phyloP scores from a whole-genome alignment of 257 asterid genomes.

The Nicotiana noctiflora region DNA sequence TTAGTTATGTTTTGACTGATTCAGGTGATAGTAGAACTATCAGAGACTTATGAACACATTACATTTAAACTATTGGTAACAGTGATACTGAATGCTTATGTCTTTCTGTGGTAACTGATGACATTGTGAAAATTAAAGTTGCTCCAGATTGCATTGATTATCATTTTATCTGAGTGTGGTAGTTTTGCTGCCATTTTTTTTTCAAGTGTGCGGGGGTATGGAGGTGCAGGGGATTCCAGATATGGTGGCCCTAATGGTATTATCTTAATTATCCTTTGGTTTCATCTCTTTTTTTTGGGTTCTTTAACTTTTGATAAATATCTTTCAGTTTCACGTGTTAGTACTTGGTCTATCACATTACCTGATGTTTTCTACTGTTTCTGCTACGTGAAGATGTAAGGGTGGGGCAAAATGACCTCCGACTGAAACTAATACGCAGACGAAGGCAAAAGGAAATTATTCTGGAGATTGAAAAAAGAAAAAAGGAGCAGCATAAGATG shows the following conservation, averaged over 20 bases:
- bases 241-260: conserved; percentile 29
- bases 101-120: not conserved
- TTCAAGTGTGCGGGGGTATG: conserved; percentile 35
- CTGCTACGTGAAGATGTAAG: conserved; percentile 24
- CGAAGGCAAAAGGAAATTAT: conserved; percentile 36
- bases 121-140: not conserved
- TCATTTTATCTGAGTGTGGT: conserved; percentile 10
- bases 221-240: conserved; percentile 18
- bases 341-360: not conserved
- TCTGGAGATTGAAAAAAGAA: conserved; percentile 27
- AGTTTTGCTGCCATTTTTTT: conserved; percentile 2
- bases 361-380: not conserved
- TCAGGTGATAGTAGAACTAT: not conserved
- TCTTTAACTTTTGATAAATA: not conserved
- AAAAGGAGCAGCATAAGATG: conserved; percentile 29
- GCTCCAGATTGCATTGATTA: not conserved
- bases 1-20: not conserved
- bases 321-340: not conserved
- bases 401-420: conserved; percentile 45
- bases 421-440: conserved; percentile 46
- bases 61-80: not conserved
- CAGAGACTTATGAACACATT: not conserved
- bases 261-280: not conserved
- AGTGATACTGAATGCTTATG: not conserved
- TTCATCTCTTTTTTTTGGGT: not conserved